Percentiles rank a stretch among this genome's conserved stretches.
phyloP scores from a whole-genome alignment of 768 basidiomycete species.

The Cystobasidium onofrii region DNA sequence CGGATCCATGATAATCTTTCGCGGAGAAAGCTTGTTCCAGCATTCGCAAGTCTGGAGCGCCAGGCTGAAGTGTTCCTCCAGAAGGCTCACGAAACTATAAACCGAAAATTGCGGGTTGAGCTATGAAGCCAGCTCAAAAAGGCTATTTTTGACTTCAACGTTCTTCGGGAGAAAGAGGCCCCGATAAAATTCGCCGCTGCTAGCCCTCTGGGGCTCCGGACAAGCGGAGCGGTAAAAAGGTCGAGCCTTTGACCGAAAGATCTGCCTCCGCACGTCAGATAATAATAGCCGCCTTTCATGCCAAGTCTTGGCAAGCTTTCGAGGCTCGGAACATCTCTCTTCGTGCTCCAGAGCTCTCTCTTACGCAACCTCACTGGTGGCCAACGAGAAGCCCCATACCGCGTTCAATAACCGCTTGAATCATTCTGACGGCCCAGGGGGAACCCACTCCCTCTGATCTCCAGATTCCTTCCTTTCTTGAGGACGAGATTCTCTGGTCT shows the following conservation, averaged over 20 bases:
- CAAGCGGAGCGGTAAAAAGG: neutral
- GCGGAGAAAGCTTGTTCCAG: no score
- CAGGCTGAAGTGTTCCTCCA: no score
- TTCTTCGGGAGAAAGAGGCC: neutral
- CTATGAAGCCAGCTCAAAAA: no score
- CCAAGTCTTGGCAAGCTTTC: neutral
- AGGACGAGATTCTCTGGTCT: neutral
- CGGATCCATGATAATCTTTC: no score
- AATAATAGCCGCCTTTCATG: no score
- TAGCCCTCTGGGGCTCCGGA: neutral
- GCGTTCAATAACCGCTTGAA: neutral
- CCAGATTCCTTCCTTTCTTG: neutral
- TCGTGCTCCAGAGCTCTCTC: neutral
- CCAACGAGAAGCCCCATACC: neutral
- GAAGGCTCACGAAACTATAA: no score
- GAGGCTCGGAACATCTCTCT: neutral
- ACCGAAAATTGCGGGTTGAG: no score
- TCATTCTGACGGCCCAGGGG: neutral
- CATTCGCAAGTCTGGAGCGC: no score
- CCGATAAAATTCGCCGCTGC: neutral
- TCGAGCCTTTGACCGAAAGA: neutral
- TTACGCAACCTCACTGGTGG: no score
- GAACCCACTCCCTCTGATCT: neutral
- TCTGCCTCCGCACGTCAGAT: no score
- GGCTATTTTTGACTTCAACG: no score